Conservation (phyloP, 805 yeast genomes). For the Myxozyma neotropica region DNA sequence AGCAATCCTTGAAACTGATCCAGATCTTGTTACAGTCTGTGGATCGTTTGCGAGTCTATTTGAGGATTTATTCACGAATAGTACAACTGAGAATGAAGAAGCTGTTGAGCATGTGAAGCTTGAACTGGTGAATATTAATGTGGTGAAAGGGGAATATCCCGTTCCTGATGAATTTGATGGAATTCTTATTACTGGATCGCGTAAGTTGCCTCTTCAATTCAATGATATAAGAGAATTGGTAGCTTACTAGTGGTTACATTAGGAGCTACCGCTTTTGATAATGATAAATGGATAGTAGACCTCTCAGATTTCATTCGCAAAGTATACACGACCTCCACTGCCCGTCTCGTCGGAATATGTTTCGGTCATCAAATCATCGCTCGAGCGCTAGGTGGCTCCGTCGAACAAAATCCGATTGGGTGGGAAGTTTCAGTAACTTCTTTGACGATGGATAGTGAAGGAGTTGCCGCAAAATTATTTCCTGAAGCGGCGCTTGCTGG, state of each 20-base stretch:
- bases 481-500: conserved; percentile 38
- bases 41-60: conserved; percentile 45
- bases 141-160: conserved; percentile 41
- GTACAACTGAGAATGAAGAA: conserved; percentile 36
- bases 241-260: background rate
- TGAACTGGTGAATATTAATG: conserved; percentile 37
- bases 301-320: conserved; percentile 39
- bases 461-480: conserved; percentile 45
- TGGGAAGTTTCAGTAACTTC: conserved; percentile 72
- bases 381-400: conserved; percentile 63
- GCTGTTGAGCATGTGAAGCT: conserved; percentile 19
- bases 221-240: too few species aligned
- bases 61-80: conserved; percentile 34
- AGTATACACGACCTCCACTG: conserved; percentile 1
- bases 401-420: conserved; percentile 60
- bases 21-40: conserved; percentile 34
- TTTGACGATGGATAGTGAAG: conserved; percentile 49
- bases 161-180: conserved; percentile 37
- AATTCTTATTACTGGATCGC: conserved; percentile 46
- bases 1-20: conserved; percentile 46
- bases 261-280: conserved; percentile 41
- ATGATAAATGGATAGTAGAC: conserved; percentile 43
- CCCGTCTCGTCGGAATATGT: conserved; percentile 64
- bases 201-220: conserved; percentile 22
- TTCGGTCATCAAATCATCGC: conserved; percentile 86